phyloP scores from a whole-genome alignment of 805 yeast genomes.

The Metschnikowia arizonensis region DNA sequence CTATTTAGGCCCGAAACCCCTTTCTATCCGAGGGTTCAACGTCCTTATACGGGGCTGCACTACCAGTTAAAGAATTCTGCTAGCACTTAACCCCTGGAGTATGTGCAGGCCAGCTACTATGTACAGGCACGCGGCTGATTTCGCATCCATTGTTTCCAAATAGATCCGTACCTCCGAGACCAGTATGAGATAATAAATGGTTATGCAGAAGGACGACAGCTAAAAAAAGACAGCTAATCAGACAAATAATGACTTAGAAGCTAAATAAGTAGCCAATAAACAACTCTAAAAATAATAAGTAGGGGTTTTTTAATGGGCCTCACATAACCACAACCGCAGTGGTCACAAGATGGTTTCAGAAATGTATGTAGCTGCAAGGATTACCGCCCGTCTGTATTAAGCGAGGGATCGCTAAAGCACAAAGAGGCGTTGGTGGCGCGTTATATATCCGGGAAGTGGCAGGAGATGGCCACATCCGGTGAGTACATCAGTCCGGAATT shows the following conservation, averaged over 20 bases:
- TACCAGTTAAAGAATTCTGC: background rate
- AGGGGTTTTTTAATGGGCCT: no score
- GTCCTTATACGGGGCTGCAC: background rate
- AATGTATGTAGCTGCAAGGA: background rate
- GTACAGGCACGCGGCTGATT: background rate
- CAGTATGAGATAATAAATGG: no score
- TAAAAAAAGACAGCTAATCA: no score
- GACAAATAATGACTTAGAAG: no score
- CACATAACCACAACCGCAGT: background rate
- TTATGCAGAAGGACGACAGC: no score
- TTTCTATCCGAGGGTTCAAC: background rate
- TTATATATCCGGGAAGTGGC: background rate
- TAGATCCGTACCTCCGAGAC: background rate
- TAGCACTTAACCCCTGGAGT: background rate
- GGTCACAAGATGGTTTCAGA: background rate
- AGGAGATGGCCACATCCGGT: background rate
- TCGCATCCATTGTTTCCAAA: background rate
- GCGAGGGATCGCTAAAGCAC: background rate
- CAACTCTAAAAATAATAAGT: no score
- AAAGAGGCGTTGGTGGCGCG: background rate
- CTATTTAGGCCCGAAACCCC: background rate
- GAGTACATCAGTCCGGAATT: background rate
- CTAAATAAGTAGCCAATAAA: no score
- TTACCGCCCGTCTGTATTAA: background rate
- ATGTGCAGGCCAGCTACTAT: background rate